Evolutionary conservation across 306 rosid species (phyloP), one percentile per base, ranked within the genome.

Genomic region (Trifolium dubium): DNA sequence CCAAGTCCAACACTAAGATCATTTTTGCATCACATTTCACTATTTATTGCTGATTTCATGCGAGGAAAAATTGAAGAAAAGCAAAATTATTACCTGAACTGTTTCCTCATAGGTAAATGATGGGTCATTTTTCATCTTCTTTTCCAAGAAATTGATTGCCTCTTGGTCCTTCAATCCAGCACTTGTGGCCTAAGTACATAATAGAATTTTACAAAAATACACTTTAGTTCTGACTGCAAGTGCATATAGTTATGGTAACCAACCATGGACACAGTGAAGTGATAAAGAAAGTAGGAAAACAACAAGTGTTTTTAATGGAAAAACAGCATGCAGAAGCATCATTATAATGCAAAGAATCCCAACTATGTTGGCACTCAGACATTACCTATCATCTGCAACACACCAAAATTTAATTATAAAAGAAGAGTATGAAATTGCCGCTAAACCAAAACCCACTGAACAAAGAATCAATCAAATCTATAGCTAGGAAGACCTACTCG

Each of bases 81-180:
- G 64, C 23, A 43, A 61, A 3, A 55, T 18, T n/a, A 70, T 35
- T 69, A 95, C 99, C 99, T 95, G 99, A 66, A 95, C 98, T 2
- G 98, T 95, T 84, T 95, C 99, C 53, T 87, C 97, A 6, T 92
- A 95, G 62, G 98, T 83, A 85, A 95, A 88, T 23, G 88, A 83
- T 73, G 99, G 99, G 75, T 95, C 97, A 74, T 84, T 92, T 91
- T 95, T 95, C 99, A 95, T 95, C 83, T 92, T 95, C 88, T 95
- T 95, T 82, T 95, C 99, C 92, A 95, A 85, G 88, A 95, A 95
- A 86, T 95, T 95, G 58, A 95, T 92, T 11, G 97, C 99, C 85
- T 95, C 99, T 80, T 95, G 99, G 79, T 95, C 99, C 80, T 95
- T 95, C 63, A 79, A 84, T 76, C 99, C 99, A 80, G 99, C 98